Base-by-base conservation (phyloP, 2,329 filamentous ascomycete genomes). In the Cadophora sp. region DNA sequence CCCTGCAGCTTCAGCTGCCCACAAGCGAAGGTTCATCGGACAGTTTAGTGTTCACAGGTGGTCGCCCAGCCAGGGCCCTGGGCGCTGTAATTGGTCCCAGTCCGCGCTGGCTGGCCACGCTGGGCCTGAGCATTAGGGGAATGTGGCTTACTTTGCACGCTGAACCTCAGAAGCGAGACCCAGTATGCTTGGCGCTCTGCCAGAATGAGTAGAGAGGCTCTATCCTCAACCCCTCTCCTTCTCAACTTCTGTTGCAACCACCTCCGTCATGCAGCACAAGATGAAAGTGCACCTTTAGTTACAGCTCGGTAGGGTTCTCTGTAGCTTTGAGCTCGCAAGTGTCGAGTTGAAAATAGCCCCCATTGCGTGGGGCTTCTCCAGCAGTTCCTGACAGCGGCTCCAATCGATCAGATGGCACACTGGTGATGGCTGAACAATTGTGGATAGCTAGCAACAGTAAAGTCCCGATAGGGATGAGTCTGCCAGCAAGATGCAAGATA, bases 291-390 rank as follows among this genome's bases (percentile, higher is more conserved):
- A 55, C 50, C 39, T 56, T 48, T 33, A n/a, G 22, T 61, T 67
- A 62, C 72, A 76, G 73, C 73, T 75, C 36, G 68, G 72, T 75
- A 75, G 72, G 74, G 74, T 70, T 75, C 69, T 62, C 55, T 51
- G 53, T 70, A 73, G 70, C 68, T 73, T 72, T 74, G 67, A 72
- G 73, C 71, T 74, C 66, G 68, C 63, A 66, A 65, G 53, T 64
- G 64, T 63, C 66, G 43, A 55, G 50, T 69, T 73, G 64, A 64
- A 70, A 70, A 73, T 73, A 68, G 67, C 64, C 50, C 41, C 63
- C 47, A 33, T 62, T 20, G 65, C 43, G 67, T 73, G 73, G 70
- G 63, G 64, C 72, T 53, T 55, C 60, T 64, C 55, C 45, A 64
- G 62, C 67, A 62, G 60, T 51, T 48, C 64, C 63, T 45, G 64